phyloP scores from a whole-genome alignment of 768 basidiomycete species.

The Tulasnella sp. region DNA sequence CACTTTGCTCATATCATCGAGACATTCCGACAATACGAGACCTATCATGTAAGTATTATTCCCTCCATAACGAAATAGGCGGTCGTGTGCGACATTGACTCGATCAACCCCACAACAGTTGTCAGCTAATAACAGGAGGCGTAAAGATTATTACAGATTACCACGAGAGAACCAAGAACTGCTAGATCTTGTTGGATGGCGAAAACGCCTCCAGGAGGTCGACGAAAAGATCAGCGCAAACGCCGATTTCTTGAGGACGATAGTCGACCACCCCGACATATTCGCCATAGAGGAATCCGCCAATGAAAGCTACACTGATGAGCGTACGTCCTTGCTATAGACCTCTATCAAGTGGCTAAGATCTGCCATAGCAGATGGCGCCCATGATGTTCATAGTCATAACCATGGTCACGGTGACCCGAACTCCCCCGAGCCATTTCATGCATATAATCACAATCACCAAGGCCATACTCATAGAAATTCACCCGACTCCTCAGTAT shows the following conservation, averaged over 20 bases:
- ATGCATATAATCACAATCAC: too few relatives aligned
- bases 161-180: slow-evolving; percentile 56
- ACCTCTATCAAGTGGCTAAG: neutral
- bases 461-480: neutral
- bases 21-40: slow-evolving; percentile 61
- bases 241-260: slow-evolving; percentile 58
- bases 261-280: slow-evolving; percentile 70
- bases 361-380: too few relatives aligned
- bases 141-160: slow-evolving; percentile 67
- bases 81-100: neutral
- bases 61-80: neutral
- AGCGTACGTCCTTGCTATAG: neutral
- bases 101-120: slow-evolving; percentile 29
- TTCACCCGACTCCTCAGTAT: neutral
- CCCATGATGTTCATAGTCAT: neutral
- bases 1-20: slow-evolving; percentile 66
- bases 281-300: slow-evolving; percentile 36
- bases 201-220: slow-evolving; percentile 61
- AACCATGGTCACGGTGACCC: neutral
- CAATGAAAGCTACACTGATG: slow-evolving; percentile 23
- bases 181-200: slow-evolving; percentile 57
- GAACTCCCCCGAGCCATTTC: neutral
- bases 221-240: slow-evolving; percentile 74
- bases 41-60: slow-evolving; percentile 47
- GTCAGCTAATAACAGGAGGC: slow-evolving; percentile 47